These are phyloP conservation scores for Colletotrichum zoysiae DNA, from an alignment of 2,329 filamentous ascomycete genomes.

Conservation along the genomic window DNA sequence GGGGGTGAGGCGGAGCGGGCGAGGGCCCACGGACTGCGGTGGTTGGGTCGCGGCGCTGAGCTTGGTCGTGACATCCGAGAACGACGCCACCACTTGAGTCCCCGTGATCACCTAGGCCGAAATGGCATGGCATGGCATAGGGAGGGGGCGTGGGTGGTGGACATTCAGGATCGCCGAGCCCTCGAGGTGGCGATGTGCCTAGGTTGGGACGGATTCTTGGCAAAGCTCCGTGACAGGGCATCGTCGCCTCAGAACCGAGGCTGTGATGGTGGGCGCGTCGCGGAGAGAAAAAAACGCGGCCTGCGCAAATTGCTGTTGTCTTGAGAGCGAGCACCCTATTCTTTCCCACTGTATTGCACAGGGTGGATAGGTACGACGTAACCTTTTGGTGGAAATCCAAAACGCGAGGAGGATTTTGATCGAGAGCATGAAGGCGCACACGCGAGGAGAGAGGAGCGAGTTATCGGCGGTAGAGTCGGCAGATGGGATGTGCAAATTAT, in stretches of 20 bases:
- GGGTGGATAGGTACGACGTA: background rate
- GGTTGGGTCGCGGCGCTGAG: conserved; percentile 48
- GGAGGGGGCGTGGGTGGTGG: background rate
- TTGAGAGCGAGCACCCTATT: no score
- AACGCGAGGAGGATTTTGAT: background rate
- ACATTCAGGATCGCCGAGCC: background rate
- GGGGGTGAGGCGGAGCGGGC: conserved; percentile 48
- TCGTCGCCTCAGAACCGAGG: background rate
- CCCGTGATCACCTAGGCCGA: conserved; percentile 51
- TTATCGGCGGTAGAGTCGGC: background rate
- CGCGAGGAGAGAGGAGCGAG: background rate
- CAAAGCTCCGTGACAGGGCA: background rate
- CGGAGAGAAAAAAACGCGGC: no score
- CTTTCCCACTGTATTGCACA: background rate
- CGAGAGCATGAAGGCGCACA: background rate
- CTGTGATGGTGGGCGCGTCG: background rate
- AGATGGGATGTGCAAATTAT: background rate
- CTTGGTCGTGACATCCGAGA: conserved; percentile 50
- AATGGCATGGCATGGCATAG: conserved; percentile 43
- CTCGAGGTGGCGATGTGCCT: background rate
- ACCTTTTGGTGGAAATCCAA: background rate
- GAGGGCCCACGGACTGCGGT: conserved; percentile 54
- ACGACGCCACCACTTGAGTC: conserved; percentile 48
- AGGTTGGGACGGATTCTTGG: background rate
- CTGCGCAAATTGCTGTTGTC: background rate